phyloP scores from a whole-genome alignment of 1,139 yeast genomes.

The Hyphopichia burtonii region DNA sequence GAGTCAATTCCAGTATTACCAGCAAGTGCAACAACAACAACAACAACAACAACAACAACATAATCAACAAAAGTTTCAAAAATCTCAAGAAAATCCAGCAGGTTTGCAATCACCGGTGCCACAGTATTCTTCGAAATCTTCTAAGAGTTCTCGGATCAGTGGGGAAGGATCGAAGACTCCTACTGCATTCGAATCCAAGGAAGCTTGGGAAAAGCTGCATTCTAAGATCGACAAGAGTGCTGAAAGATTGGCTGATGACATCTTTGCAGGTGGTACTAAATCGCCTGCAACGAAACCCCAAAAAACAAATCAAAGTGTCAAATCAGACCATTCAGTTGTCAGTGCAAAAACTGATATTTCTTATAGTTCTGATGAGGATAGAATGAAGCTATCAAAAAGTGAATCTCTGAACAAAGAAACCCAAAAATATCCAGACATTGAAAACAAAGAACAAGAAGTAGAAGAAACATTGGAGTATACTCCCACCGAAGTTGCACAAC shows the following conservation, averaged over 20 bases:
- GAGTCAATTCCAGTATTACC: conserved; percentile 8
- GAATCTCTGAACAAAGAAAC: not conserved
- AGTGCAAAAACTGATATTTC: conserved; percentile 2
- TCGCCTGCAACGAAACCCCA: conserved; percentile 6
- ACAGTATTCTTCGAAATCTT: not conserved
- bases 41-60: too few species aligned
- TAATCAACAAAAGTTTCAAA: conserved; percentile 5
- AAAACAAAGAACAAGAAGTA: not conserved
- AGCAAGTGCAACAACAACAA: conserved; percentile 17
- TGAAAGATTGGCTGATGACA: conserved; percentile 42
- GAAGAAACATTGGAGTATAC: not conserved
- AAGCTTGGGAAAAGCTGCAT: conserved; percentile 35
- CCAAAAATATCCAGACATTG: not conserved
- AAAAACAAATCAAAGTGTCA: conserved; percentile 9
- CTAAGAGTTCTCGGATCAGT: not conserved
- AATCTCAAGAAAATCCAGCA: not conserved
- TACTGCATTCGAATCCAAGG: conserved; percentile 27
- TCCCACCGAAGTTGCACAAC: too few species aligned
- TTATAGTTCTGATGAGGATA: not conserved
- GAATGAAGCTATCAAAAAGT: not conserved
- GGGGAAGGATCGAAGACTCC: not conserved
- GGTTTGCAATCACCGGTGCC: conserved; percentile 1
- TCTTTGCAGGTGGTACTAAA: conserved; percentile 21
- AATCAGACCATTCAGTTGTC: conserved; percentile 6
- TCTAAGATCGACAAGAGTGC: conserved; percentile 25